Percentiles rank a stretch among this genome's conserved stretches.
Evolutionary conservation across 208 protist genomes (phyloP).

Genomic region (Acanthamoeba royreba): DNA sequence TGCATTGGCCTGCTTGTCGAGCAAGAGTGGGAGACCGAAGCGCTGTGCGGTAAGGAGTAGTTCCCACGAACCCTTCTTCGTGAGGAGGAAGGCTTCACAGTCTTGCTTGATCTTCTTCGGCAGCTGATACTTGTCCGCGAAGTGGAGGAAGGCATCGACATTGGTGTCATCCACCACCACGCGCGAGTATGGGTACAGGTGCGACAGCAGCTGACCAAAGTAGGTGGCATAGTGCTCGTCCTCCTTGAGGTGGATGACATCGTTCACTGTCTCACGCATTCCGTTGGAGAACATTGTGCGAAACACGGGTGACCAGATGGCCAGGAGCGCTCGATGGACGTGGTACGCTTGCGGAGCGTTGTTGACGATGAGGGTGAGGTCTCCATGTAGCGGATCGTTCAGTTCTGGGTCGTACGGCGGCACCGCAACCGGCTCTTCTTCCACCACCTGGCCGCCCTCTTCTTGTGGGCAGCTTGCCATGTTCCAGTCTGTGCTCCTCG

Average conservation of each 20-base stretch:
- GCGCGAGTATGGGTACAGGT: not conserved
- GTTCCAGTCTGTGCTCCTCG: no score
- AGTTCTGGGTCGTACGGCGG: no score
- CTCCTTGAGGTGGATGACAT: not conserved
- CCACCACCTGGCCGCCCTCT: no score
- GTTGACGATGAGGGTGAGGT: not conserved
- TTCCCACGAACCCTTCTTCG: no score
- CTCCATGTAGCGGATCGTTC: not conserved
- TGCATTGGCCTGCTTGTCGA: no score
- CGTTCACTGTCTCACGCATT: not conserved
- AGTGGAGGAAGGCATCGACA: not conserved
- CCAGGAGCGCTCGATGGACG: not conserved
- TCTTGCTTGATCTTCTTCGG: not conserved
- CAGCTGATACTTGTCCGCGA: not conserved
- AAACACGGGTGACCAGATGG: not conserved
- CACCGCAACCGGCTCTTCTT: no score
- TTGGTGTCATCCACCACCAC: not conserved
- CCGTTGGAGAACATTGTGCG: not conserved
- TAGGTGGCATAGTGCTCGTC: not conserved
- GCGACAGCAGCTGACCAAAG: not conserved
- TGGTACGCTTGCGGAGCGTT: not conserved
- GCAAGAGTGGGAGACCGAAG: no score
- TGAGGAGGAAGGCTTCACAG: not conserved
- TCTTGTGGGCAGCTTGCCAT: no score
- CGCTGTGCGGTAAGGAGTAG: no score